Evolutionary conservation across 257 asterid species (phyloP).

Genomic region (Petunia axillaris): DNA sequence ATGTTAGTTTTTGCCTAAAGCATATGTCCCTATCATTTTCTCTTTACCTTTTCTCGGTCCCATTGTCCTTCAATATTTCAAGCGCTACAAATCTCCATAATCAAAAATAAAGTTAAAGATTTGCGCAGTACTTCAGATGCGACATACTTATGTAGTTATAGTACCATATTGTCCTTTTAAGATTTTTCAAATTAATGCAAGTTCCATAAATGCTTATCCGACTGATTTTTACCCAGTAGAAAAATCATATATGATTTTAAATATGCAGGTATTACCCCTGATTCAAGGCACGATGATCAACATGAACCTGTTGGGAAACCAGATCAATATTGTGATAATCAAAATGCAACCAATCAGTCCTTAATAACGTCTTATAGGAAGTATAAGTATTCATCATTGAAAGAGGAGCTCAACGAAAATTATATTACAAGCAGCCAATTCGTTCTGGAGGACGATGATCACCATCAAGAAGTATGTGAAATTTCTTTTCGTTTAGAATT

Average conservation of each 20-base stretch:
- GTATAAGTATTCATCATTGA: constrained; percentile 54
- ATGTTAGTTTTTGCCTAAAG: neutral
- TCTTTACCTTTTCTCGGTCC: constrained; percentile 2
- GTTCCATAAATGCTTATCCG: neutral
- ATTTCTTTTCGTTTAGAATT: neutral
- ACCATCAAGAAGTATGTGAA: constrained; percentile 49
- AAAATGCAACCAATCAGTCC: constrained; percentile 58
- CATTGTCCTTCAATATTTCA: neutral
- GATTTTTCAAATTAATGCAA: neutral
- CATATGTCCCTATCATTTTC: neutral
- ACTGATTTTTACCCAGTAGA: neutral
- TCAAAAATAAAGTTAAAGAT: neutral
- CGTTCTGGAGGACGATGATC: constrained; percentile 34
- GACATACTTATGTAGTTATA: neutral
- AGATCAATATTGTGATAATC: constrained; percentile 47
- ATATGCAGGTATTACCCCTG: constrained; percentile 69
- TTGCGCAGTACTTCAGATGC: neutral
- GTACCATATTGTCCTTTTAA: neutral
- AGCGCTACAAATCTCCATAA: neutral
- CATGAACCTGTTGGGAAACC: constrained; percentile 50
- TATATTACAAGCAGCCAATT: constrained; percentile 26
- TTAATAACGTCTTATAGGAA: constrained; percentile 62
- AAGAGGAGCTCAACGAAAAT: constrained; percentile 50
- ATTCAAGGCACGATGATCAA: constrained; percentile 67
- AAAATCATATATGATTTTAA: neutral